Evolutionary conservation across 257 asterid genomes (phyloP).

Genomic region (Solanum ahanhuiri): DNA sequence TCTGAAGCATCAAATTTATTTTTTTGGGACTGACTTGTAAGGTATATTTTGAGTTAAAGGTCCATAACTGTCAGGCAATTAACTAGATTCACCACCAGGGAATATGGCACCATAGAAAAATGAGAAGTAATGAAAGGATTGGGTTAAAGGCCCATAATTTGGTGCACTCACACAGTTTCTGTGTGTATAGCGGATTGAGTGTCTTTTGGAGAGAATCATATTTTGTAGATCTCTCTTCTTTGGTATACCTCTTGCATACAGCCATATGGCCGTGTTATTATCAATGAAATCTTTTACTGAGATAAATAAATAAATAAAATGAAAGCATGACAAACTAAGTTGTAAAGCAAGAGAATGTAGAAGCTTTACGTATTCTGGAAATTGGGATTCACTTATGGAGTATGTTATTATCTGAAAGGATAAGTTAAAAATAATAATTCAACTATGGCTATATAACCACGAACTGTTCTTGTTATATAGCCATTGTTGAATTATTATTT

Average conservation of each 20-base stretch:
- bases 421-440: background rate
- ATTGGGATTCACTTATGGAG: background rate
- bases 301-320: background rate
- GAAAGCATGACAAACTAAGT: background rate
- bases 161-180: background rate
- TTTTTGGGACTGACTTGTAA: background rate
- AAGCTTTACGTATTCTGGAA: background rate
- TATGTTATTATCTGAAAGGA: background rate
- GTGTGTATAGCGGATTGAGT: background rate
- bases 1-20: background rate
- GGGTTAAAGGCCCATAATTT: background rate
- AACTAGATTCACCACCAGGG: background rate
- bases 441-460: background rate
- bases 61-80: background rate
- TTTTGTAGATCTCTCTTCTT: background rate
- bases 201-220: background rate
- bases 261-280: background rate
- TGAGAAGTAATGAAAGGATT: background rate
- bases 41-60: background rate
- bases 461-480: background rate
- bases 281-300: background rate
- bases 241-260: background rate
- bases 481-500: background rate
- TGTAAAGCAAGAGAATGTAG: background rate
- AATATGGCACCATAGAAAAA: background rate